phyloP scores from a whole-genome alignment of 805 yeast species.

The Metschnikowia matae region DNA sequence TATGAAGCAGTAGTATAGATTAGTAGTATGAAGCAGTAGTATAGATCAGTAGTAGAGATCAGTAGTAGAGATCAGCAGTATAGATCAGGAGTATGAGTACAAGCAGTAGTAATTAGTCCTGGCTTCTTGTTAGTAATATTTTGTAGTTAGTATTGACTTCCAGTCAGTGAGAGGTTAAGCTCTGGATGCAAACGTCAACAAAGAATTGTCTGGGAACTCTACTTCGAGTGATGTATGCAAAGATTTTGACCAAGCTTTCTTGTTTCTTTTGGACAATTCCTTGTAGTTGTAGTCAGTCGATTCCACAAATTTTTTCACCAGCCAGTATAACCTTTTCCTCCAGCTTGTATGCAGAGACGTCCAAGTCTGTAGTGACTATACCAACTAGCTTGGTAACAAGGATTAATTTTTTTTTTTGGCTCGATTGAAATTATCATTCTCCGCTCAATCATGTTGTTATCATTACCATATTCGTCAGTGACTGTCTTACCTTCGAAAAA shows the following conservation, averaged over 20 bases:
- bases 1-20: too few species aligned
- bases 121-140: too few species aligned
- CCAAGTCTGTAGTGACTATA: constrained; percentile 57
- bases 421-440: constrained; percentile 6
- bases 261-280: constrained; percentile 39
- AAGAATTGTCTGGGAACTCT: constrained; percentile 52
- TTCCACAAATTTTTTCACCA: constrained; percentile 41
- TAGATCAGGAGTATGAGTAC: too few species aligned
- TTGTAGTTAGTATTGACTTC: too few species aligned
- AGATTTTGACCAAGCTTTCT: constrained; percentile 46
- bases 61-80: too few species aligned
- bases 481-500: constrained; percentile 4
- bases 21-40: too few species aligned
- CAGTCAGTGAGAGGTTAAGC: constrained; percentile 32
- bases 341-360: constrained; percentile 17
- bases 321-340: constrained; percentile 21
- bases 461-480: neutral
- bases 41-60: too few species aligned
- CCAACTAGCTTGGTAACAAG: constrained; percentile 58
- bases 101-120: too few species aligned
- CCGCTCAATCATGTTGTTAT: neutral
- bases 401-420: constrained; percentile 16
- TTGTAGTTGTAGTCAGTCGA: constrained; percentile 14
- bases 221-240: constrained; percentile 49
- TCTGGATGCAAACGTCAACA: constrained; percentile 61